Evolutionary conservation across 2,329 filamentous ascomycete genomes (phyloP).

Genomic region (Bipolaris oryzae): DNA sequence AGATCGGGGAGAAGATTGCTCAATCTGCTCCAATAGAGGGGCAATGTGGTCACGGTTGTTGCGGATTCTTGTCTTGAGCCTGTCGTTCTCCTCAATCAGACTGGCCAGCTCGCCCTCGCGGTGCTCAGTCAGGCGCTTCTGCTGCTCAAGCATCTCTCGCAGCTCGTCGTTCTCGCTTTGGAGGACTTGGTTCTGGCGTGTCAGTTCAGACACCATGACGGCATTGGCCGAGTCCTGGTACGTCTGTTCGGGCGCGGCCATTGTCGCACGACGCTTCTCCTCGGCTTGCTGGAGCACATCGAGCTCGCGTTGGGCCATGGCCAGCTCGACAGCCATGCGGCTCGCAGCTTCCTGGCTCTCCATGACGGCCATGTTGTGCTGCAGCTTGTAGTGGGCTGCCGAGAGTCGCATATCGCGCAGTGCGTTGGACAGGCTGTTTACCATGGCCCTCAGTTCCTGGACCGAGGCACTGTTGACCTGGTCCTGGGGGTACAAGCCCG

Average conservation of each 20-base stretch:
- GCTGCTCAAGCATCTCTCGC: conserved; percentile 69
- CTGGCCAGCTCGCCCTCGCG: conserved; percentile 74
- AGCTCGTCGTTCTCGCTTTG: conserved; percentile 70
- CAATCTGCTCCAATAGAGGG: conserved; percentile 49
- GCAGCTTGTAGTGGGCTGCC: conserved; percentile 86
- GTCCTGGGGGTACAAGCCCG: conserved; percentile 55
- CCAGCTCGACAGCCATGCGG: conserved; percentile 86
- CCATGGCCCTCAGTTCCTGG: conserved; percentile 60
- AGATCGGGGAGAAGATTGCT: conserved; percentile 71
- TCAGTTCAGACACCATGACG: conserved; percentile 56
- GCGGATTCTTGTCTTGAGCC: conserved; percentile 81
- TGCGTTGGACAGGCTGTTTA: conserved; percentile 58
- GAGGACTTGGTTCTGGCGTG: conserved; percentile 66
- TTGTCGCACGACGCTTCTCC: conserved; percentile 65
- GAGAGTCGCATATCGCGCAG: conserved; percentile 77
- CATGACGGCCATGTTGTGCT: conserved; percentile 82
- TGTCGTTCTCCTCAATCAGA: conserved; percentile 75
- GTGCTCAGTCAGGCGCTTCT: conserved; percentile 78
- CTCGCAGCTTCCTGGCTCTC: conserved; percentile 85
- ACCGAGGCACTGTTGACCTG: conserved; percentile 60
- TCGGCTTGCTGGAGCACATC: conserved; percentile 80
- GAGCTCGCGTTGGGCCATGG: conserved; percentile 87
- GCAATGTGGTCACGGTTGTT: conserved; percentile 90
- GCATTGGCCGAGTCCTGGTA: conserved; percentile 64
- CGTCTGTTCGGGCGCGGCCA: conserved; percentile 60